Base-by-base conservation (phyloP, 2,329 filamentous ascomycete genomes). In the Fusarium duplospermum region DNA sequence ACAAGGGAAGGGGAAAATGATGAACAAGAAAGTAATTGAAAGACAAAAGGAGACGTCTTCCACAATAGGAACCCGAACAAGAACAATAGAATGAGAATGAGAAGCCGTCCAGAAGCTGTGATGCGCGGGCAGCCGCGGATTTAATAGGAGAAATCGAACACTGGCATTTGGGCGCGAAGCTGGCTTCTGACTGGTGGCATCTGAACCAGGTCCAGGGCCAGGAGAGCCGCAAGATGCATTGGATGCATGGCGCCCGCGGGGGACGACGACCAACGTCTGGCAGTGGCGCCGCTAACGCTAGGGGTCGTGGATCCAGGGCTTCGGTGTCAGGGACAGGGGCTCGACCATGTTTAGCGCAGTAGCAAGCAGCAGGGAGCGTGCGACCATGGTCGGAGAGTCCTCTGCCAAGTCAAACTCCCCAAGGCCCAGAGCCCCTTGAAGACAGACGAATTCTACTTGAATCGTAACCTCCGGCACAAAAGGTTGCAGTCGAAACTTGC, bases 141-240 rank as follows among this genome's bases (percentile, higher is more conserved):
- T 79, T 79, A 79, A 78, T 79, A 79, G 76, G 77, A 77, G 77
- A 75, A 67, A 64, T 52, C 56, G 64, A 70, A 75, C 68, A 76
- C 76, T 76, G 69, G 71, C 69, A 76, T 64, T 54, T 52, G 52
- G 38, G 45, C 31, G 58, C 50, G 29, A 64, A 27, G 58, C 52
- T 57, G 64, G 47, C 38, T 52, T 66, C 64, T 77, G 62, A 77
- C 67, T 76, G 69, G 74, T 73, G 76, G 72, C 73, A 64, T 76
- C 65, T 68, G 65, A 71, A 64, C 70, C 71, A 77, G 64, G 72
- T 70, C 70, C 73, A 77, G 64, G 72, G 68, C 70, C 73, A 74
- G 74, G 69, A 72, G 77, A 78, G 77, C 77, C 77, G 74, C 77
- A 78, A 78, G 77, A 78, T 78, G 66, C 75, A 77, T 52, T 52